Conservation (phyloP, 1,139 yeast genomes). For the Debaryomycetaceae sp. region DNA sequence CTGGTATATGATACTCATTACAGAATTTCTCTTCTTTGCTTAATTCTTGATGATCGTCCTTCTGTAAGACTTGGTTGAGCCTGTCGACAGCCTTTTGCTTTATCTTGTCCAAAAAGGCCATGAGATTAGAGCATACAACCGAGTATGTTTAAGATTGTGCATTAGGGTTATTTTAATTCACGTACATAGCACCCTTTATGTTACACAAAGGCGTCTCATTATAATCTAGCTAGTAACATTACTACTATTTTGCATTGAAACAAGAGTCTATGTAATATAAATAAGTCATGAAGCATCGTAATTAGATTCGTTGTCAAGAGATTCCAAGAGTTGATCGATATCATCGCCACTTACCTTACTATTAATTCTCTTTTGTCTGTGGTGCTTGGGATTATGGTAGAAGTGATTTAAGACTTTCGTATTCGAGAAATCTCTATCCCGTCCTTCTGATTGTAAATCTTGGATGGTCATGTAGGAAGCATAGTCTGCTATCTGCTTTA, state of each 20-base stretch:
- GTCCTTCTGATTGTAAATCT: constrained; percentile 34
- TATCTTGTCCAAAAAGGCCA: constrained; percentile 51
- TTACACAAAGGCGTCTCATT: neutral
- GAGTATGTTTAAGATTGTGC: neutral
- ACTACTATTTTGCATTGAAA: too few species aligned
- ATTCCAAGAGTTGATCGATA: neutral
- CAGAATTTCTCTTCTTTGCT: constrained; percentile 70
- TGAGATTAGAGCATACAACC: constrained; percentile 10
- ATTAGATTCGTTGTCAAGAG: neutral
- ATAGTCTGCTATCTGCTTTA: constrained; percentile 44
- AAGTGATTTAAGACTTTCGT: neutral
- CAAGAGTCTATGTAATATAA: too few species aligned
- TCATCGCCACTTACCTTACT: neutral
- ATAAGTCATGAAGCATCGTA: neutral
- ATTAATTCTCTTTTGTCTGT: neutral
- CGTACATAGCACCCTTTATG: neutral
- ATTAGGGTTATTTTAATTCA: neutral
- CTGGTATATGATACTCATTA: constrained; percentile 65
- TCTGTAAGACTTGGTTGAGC: constrained; percentile 40
- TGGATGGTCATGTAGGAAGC: constrained; percentile 35
- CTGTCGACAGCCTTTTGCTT: constrained; percentile 47
- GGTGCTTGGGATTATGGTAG: neutral
- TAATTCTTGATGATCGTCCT: constrained; percentile 31
- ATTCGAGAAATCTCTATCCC: constrained; percentile 17
- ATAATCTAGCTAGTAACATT: too few species aligned